Evolutionary conservation across 1,139 yeast species (phyloP).

Genomic region (Candida dubliniensis): DNA sequence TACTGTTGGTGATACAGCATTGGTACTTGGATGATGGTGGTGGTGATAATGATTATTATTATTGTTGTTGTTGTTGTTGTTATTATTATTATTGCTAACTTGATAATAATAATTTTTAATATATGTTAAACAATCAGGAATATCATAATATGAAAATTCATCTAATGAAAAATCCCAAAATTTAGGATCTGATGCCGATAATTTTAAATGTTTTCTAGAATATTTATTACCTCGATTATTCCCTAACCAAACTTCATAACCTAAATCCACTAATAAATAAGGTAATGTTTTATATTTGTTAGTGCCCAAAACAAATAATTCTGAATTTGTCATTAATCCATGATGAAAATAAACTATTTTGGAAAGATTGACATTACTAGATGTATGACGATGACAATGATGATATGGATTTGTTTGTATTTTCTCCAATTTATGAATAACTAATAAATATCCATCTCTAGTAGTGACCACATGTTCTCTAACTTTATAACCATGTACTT

Average conservation of each 20-base stretch:
- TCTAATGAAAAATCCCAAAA: constrained; percentile 89
- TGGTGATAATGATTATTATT: too few species aligned
- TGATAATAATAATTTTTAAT: constrained; percentile 28
- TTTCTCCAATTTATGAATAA: constrained; percentile 36
- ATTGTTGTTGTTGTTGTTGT: constrained; percentile 1
- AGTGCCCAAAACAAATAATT: constrained; percentile 43
- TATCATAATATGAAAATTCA: constrained; percentile 81
- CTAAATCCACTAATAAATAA: constrained; percentile 29
- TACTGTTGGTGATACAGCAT: not conserved
- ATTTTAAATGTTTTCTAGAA: constrained; percentile 38
- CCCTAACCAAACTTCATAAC: constrained; percentile 41
- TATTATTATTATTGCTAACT: not conserved
- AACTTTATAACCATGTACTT: constrained; percentile 58
- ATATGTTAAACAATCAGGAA: constrained; percentile 72
- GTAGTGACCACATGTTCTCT: constrained; percentile 72
- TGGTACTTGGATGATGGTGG: not conserved
- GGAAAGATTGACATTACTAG: constrained; percentile 4
- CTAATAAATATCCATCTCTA: constrained; percentile 41
- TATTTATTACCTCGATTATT: constrained; percentile 40
- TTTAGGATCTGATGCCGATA: constrained; percentile 41
- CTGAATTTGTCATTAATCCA: constrained; percentile 48
- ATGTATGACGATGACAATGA: too few species aligned
- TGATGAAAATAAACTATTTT: constrained; percentile 47
- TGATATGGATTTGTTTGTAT: not conserved
- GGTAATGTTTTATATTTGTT: constrained; percentile 32